phyloP scores from a whole-genome alignment of 805 yeast genomes.

The Ogataea paradorogensis region DNA sequence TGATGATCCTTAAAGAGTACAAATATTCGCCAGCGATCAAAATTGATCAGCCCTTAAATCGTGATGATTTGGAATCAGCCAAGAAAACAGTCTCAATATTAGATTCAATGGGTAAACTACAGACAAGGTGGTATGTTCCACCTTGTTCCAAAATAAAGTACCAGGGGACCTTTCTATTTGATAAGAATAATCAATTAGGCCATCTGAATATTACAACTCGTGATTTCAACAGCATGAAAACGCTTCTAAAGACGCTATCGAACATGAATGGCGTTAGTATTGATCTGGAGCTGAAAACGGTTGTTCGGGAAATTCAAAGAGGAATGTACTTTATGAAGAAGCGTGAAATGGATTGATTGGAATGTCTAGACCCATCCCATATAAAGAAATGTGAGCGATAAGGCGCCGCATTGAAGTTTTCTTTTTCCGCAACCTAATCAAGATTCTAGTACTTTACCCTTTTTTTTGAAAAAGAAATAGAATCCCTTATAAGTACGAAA shows the following conservation, averaged over 20 bases:
- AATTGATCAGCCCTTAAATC: constrained; percentile 1
- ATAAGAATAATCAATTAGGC: constrained; percentile 12
- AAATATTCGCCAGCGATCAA: constrained; percentile 16
- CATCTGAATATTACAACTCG: constrained; percentile 16
- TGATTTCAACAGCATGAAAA: constrained; percentile 33
- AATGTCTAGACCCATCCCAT: too few relatives aligned
- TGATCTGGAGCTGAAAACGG: constrained; percentile 23
- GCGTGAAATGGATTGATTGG: constrained; percentile 46
- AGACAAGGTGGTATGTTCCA: constrained; percentile 10
- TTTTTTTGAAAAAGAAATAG: constrained; percentile 1
- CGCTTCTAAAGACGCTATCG: constrained; percentile 30
- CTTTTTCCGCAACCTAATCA: constrained; percentile 7
- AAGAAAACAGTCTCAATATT: constrained; percentile 4
- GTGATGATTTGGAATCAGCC: background rate
- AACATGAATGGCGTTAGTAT: constrained; percentile 12
- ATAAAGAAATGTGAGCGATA: too few relatives aligned
- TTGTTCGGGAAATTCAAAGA: constrained; percentile 47
- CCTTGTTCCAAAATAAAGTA: constrained; percentile 16
- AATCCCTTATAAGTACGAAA: background rate
- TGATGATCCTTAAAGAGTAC: constrained; percentile 46
- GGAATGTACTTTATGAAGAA: constrained; percentile 49
- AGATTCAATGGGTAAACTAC: constrained; percentile 10
- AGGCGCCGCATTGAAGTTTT: background rate
- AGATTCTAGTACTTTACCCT: constrained; percentile 9
- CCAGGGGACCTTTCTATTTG: constrained; percentile 20